Base-by-base conservation (phyloP, 352 stramenopile genomes). In the Peronospora belbahrii region DNA sequence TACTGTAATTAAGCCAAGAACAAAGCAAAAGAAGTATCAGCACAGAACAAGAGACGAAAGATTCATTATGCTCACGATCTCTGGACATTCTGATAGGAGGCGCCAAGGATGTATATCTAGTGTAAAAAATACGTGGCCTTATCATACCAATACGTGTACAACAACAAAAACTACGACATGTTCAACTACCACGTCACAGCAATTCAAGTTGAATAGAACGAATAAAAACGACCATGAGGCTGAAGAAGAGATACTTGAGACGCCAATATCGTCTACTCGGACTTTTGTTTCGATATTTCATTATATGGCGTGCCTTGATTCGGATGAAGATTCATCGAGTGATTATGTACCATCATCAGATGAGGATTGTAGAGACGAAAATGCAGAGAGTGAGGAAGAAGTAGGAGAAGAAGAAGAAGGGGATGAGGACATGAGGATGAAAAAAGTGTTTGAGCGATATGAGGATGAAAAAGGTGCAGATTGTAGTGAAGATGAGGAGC, bases 331-430 rank as follows among this genome's bases (percentile, higher is more conserved):
- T 4, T 33, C 31, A 4, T 44, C 65, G 19, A 64, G 52, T 18
- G 59, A 77, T 18, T 74, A 70, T 28, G 25, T 33, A 24, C 59
- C 52, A 15, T 72, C 48, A 8, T 72, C 48, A 8, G 60, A 61
- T 1, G 59, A 65, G 10, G 57, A 61, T 2, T 48, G 62, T 1
- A 40, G 54, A 15, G 50, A 66, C 0, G 39, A 52, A 19, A 10
- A 67, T 0, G 28, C 44, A 14, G 33, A 27, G 7, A 60, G 39
- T 40, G 65, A 66, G 8, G 50, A 52, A 20, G 51, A 61, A 42
- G n/a, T n/a, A n/a, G n/a, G n/a, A 14, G 33, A 27, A 5, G 58
- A 36, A 36, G 65, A 66, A 6, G 50, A 52, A 20, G 51, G 59
- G 39, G 53, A 45, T 25, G 20, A 56, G 1, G 54, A 35, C 23